Conservation (phyloP, 2,329 filamentous ascomycete genomes). For the Curvularia verruculosa region DNA sequence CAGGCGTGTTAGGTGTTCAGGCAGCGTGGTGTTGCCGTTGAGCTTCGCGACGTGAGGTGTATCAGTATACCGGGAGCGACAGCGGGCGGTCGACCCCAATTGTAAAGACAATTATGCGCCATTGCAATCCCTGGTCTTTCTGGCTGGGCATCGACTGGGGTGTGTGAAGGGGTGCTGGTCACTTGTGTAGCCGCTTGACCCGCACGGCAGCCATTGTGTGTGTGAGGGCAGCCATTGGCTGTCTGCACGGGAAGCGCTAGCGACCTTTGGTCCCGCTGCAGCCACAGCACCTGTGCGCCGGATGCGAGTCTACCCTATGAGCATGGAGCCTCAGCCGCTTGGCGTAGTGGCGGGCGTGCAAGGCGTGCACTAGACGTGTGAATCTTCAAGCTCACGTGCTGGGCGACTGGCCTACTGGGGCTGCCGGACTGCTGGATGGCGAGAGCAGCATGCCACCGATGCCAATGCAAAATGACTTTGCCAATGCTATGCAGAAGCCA, state of each 20-base stretch:
- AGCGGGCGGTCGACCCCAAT: slow-evolving; percentile 39
- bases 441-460: slow-evolving; percentile 6
- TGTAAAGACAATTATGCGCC: slow-evolving; percentile 46
- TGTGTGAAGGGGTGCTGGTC: slow-evolving; percentile 13
- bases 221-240: slow-evolving; percentile 22
- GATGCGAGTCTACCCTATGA: slow-evolving; percentile 26
- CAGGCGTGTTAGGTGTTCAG: slow-evolving; percentile 43
- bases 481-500: neutral
- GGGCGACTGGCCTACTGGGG: slow-evolving; percentile 3
- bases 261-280: slow-evolving; percentile 26
- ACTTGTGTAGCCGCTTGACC: slow-evolving; percentile 34
- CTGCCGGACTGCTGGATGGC: neutral
- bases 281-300: slow-evolving; percentile 25
- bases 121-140: slow-evolving; percentile 1
- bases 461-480: neutral
- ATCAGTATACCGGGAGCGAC: slow-evolving; percentile 38
- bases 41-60: slow-evolving; percentile 45
- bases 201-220: slow-evolving; percentile 14
- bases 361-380: slow-evolving; percentile 15
- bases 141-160: slow-evolving; percentile 16
- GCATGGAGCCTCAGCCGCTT: slow-evolving; percentile 17
- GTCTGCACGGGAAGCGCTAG: slow-evolving; percentile 25
- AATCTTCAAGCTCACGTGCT: slow-evolving; percentile 27
- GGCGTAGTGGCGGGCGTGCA: slow-evolving; percentile 10
- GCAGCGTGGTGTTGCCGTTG: slow-evolving; percentile 30